Base-by-base conservation (phyloP, 2,329 filamentous ascomycete genomes). In the Hypoxylon sp. region DNA sequence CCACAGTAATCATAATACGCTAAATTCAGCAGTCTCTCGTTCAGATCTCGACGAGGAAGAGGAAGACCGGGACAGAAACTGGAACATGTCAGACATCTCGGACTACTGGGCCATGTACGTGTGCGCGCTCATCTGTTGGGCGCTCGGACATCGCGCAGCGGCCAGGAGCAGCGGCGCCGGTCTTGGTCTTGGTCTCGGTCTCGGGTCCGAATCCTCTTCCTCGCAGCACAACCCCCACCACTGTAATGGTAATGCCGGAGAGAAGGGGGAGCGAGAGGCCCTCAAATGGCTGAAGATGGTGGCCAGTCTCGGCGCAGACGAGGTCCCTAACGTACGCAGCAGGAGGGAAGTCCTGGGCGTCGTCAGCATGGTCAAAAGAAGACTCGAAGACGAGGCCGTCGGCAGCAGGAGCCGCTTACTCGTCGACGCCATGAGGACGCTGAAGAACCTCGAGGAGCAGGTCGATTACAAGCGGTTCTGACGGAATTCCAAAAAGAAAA, bases 61-160 rank as follows among this genome's bases (percentile, higher is more conserved):
- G 20, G 41, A 42, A 20, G 37, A 27, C 37, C 37, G 10, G 11
- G 29, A 38, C 10, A 59, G 42, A 31, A 55, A 41, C 27, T 67
- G 63, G 66, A 64, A 64, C 53, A 91, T 90, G 87, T 87, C 88
- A 9, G 65, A 71, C 2, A 81, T 90, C 43, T 94, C 92, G 83
- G 91, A 89, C 10, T 83, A 98, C 52, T 99, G 94, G 93, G 83
- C 96, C 51, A 85, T 85, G 45, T 86, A 86, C 65, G 79, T 82
- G 6, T 85, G 82, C 60, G 75, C 81, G 6, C 75, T 87, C 46
- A 81, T 87, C 62, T 85, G 81, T 73, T 87, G 84, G 84, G 82
- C 83, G 1, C 83, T 81, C 62, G 77, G 78, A 2, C 74, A 81
- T 54, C 64, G 67, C 26, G 56, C 54, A 6, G 55, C 55, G 43